Base-by-base conservation (phyloP, 140 eudicot species). In the Stevia rebaudiana region DNA sequence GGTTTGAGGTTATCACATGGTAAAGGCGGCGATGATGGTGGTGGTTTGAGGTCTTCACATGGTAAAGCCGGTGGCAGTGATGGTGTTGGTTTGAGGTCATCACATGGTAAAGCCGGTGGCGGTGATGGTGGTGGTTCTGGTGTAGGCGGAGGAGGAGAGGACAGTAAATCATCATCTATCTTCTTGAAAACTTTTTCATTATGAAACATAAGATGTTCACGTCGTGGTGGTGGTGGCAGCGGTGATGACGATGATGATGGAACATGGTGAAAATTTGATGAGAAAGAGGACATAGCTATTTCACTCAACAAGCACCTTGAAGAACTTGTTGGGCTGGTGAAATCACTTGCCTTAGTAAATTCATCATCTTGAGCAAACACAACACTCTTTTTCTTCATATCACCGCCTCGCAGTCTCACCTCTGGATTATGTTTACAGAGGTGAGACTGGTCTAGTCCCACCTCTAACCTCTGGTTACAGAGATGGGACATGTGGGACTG, bases 271-370 rank as follows among this genome's bases (percentile, higher is more conserved):
- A 84, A 63, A 55, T 84, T 87, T 2, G 87, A 76, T 23, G 80
- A 60, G 24, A 25, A 63, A 50, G 69, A 30, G 33, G 79, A 44
- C 69, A 47, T 63, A 23, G 49, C 61, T 51, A 66, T 54, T 8
- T 79, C 85, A 65, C 81, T 70, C 86, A 94, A 73, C 84, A 94
- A 78, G 75, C 84, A 88, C 58, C 99, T 74, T 7, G 97, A 70
- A 13, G 99, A 94, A 30, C 83, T 86, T 40, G 86, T 77, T 3
- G 97, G 95, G 70, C 87, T 85, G 22, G 81, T 70, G 50, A 79
- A 83, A 18, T 16, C 85, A 52, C 73, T 74, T 1, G 78, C 54
- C 40, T 63, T 76, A 2, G 68, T 65, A 44, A 21, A 4, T n/a
- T 72, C 76, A 30, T 31, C 24, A 15, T 68, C 58, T 11, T 47